Base-by-base conservation (phyloP, 1,284 basidiomycete species). In the Malassezia cuniculi region DNA sequence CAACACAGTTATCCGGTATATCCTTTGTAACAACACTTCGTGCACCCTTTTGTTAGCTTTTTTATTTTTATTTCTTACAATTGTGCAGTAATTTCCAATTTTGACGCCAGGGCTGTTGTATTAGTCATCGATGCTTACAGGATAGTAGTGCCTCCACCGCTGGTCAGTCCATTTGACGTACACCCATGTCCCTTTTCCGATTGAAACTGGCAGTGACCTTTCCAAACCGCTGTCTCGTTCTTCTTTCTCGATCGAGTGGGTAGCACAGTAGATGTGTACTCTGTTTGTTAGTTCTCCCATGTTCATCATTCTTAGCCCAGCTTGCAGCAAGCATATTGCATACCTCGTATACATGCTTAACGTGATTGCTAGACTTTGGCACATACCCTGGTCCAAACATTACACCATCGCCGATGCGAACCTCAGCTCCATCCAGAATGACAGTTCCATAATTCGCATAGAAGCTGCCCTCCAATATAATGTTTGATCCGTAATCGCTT, bases 401-500 rank as follows among this genome's bases (percentile, higher is more conserved):
- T 2, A 45, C 47, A 5, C 50, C 50, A 19, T 45, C 34, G 8
- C 54, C 54, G 6, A 56, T 43, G 15, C 11, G 33, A 9, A 56
- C 39, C 22, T 46, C 50, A 3, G 52, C 52, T 30, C 42, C 47
- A 21, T 56, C 54, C 0, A 56, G 34, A 18, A 56, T 50, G n/a
- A 40, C 44, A 1, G 47, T 35, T 31, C 53, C 50, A 25, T 34
- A 52, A 35, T 57, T 57, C 18, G 27, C 22, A 21, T 55, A 55
- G 25, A 52, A 57, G 16, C 36, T 21, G 18, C 53, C 54, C 27
- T 53, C 52, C 9, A 57, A 42, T 19, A 43, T 47, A 24, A 57
- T 52, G 27, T 57, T 57, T 12, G 33, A 36, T 2, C 54, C 54
- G 22, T 52, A 55, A 33, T 57, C 52, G 27, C 48, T 41, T 20